A percentile compares a stretch with the other conserved stretches of the same genome.
phyloP scores from a whole-genome alignment of 192 early-diverging fungal species.

The Coemansia brasiliensis region DNA sequence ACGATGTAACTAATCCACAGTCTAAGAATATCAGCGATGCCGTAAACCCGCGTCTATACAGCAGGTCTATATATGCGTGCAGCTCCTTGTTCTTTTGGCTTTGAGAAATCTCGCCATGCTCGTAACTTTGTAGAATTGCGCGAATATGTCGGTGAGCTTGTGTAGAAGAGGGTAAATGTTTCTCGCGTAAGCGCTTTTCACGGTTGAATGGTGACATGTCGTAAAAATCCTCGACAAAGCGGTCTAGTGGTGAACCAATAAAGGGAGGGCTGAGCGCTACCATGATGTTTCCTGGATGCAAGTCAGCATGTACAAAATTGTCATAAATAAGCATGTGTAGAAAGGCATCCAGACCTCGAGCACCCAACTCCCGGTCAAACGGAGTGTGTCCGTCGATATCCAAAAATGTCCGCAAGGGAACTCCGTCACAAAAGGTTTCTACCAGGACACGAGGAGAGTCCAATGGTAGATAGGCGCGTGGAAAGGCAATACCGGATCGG shows the following conservation, averaged over 20 bases:
- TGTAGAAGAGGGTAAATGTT: slow-evolving; percentile 18
- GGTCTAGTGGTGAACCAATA: slow-evolving; percentile 56
- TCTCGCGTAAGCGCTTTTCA: slow-evolving; percentile 7
- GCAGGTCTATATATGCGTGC: slow-evolving; percentile 31
- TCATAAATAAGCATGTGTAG: slow-evolving; percentile 91
- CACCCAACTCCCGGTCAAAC: slow-evolving; percentile 76
- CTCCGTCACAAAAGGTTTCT: slow-evolving; percentile 78
- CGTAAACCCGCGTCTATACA: slow-evolving; percentile 69
- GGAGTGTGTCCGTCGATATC: slow-evolving; percentile 58
- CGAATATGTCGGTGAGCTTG: slow-evolving; percentile 39
- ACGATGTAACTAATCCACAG: slow-evolving; percentile 82
- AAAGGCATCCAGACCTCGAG: slow-evolving; percentile 79
- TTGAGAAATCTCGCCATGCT: slow-evolving; percentile 15
- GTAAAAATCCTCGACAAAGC: slow-evolving; percentile 50
- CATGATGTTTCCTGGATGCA: slow-evolving; percentile 94
- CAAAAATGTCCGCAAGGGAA: slow-evolving; percentile 77
- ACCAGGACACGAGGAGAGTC: slow-evolving; percentile 67
- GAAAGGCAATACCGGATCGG: slow-evolving; percentile 64
- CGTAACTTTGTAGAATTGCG: slow-evolving; percentile 18
- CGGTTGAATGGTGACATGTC: slow-evolving; percentile 51
- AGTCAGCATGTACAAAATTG: slow-evolving; percentile 93
- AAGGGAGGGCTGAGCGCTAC: slow-evolving; percentile 74
- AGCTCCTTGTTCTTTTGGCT: slow-evolving; percentile 17
- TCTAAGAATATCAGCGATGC: slow-evolving; percentile 86
- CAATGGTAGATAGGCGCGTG: slow-evolving; percentile 56